Percentiles rank a stretch among this genome's conserved stretches.
Evolutionary conservation across 164 flowering plant genomes (phyloP).

Genomic region (Cinnamomum micranthum): DNA sequence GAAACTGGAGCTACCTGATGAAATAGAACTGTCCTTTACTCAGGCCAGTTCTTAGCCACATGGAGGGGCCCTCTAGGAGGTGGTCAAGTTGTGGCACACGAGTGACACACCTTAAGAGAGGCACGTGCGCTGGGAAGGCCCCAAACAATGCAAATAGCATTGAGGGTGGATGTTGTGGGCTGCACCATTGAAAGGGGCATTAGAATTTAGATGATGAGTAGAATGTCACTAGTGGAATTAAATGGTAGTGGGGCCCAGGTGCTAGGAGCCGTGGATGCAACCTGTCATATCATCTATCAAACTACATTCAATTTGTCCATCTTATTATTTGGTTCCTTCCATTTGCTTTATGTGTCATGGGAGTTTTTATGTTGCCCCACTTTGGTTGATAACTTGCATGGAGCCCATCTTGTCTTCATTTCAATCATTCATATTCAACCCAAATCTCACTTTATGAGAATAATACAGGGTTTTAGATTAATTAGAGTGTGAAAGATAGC

Average conservation of each 20-base stretch:
- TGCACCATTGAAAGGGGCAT: neutral
- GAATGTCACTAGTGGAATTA: neutral
- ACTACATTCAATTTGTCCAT: too few species aligned
- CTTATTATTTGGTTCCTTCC: too few species aligned
- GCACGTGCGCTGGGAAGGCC: neutral
- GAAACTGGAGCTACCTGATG: too few species aligned
- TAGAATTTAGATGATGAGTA: neutral
- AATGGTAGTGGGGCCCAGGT: neutral
- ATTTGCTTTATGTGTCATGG: too few species aligned
- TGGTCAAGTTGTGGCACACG: neutral
- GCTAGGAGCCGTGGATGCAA: constrained; percentile 3
- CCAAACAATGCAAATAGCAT: neutral
- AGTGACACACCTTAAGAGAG: neutral
- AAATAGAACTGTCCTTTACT: too few species aligned
- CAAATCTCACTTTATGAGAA: too few species aligned
- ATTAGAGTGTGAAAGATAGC: neutral
- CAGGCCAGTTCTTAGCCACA: too few species aligned
- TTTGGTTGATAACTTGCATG: neutral
- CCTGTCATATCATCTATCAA: neutral
- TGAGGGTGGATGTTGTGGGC: neutral
- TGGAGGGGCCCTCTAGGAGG: neutral
- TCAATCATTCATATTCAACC: too few species aligned
- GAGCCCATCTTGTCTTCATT: neutral
- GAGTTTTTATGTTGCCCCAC: neutral
- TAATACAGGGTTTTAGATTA: neutral